Base-by-base conservation (phyloP, 2,329 filamentous ascomycete genomes). In the Penicillium polonicum region DNA sequence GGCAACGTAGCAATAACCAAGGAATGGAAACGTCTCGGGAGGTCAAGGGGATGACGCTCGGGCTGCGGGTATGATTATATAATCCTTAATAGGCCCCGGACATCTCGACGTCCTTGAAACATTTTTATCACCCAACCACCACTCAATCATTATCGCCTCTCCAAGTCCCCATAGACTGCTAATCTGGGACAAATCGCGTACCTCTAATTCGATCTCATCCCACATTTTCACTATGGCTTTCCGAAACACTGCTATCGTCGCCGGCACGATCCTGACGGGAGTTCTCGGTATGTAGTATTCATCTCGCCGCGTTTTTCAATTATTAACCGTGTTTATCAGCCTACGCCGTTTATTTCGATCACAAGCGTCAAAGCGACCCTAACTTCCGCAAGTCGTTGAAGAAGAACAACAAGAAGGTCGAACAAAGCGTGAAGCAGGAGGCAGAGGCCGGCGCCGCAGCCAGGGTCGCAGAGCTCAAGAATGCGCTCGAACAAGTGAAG, bases 401-500 rank as follows among this genome's bases (percentile, higher is more conserved):
- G 70, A 70, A 74, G 59, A 78, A 81, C 65, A 79, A 79, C 66
- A 75, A 76, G 59, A 72, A 75, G 54, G 70, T 80, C 62, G 79
- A 77, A 48, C 72, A 77, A 57, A 74, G 72, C 60, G 78, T 77
- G 54, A 80, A 79, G 64, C 78, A 81, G 66, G 77, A 80, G 65
- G 75, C 70, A 12, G 79, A 79, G 63, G 76, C 74, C 50, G 73
- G 79, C 52, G 78, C 77, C 41, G 77, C 76, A 46, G 70, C 71
- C 60, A 75, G 79, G 61, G 86, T 73, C 72, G 83, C 90, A 75
- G 80, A 83, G 68, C 90, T 99, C 79, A 88, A 88, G 77, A 77
- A 78, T 57, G 86, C 85, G 52, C 89, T 97, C 48, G 86, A 91
- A 68, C 84, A 89, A 68, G 91, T 92, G 68, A 90, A 92, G 79